phyloP scores from a whole-genome alignment of 352 stramenopile species.

The Elongisporangium prolatum region DNA sequence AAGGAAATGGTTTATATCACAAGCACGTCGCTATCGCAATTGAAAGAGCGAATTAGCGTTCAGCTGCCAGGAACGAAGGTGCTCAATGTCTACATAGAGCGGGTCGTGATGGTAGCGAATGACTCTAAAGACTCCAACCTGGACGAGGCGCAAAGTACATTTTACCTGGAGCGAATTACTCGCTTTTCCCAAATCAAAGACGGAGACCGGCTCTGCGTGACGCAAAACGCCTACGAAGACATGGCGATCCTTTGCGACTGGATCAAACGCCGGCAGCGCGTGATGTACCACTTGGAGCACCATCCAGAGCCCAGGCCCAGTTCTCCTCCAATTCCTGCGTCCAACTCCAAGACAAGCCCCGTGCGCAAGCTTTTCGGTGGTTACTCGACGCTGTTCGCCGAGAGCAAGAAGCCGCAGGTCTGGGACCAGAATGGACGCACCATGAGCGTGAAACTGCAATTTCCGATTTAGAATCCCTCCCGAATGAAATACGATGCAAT shows the following conservation, averaged over 20 bases:
- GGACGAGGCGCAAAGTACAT: constrained; percentile 2
- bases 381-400: neutral
- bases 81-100: constrained; percentile 49
- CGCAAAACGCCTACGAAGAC: constrained; percentile 55
- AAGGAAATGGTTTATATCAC: constrained; percentile 47
- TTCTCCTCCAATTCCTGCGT: constrained; percentile 1
- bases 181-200: constrained; percentile 37
- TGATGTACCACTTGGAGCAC: constrained; percentile 20
- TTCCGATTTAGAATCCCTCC: neutral
- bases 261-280: constrained; percentile 45
- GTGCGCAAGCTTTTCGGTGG: constrained; percentile 4
- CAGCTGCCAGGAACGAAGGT: constrained; percentile 22
- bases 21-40: constrained; percentile 33
- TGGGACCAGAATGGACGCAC: constrained; percentile 57
- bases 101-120: constrained; percentile 1
- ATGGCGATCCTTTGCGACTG: constrained; percentile 65
- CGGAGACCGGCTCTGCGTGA: constrained; percentile 56
- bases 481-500: neutral
- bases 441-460: constrained; percentile 20
- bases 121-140: constrained; percentile 1
- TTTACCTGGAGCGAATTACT: constrained; percentile 31
- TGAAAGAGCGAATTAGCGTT: constrained; percentile 25
- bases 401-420: constrained; percentile 14
- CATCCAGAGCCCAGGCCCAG: neutral
- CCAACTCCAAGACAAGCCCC: neutral